Base-by-base conservation (phyloP, 2,329 filamentous ascomycete species). In the Knufia fluminis region DNA sequence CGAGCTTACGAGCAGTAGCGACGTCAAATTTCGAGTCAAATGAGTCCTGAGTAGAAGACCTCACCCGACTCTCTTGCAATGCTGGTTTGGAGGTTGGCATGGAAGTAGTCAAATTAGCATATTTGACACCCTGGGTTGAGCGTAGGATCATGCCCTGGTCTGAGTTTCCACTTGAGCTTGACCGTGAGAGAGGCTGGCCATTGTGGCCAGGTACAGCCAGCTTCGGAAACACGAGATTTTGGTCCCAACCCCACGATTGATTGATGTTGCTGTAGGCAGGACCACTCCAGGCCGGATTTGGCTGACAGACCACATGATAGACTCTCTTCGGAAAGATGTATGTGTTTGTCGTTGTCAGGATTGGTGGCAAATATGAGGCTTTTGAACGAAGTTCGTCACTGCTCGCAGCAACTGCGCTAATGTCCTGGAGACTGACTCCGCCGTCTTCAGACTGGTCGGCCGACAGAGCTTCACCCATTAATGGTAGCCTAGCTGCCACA, bases 11-110 rank as follows among this genome's bases (percentile, higher is more conserved):
- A 43, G 24, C 40, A n/a, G 20, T 31, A 6, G 24, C 40, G 22
- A 43, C 40, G 7, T 43, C 16, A 19, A 43, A 43, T 16, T 31
- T n/a, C 20, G 40, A 28, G 40, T 46, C 44, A n/a, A 46, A 31
- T 10, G 44, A 46, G 19, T 38, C 44, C 17, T 36, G 17, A 35
- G 44, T 36, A 16, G 28, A 33, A 4, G 31, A 14, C 10, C 14
- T 33, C 9, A 23, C 32, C 31, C 31, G 16, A 3, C 16, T 22
- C 8, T 12, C 20, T 36, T 28, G 35, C 16, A 26, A 16, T 20
- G 17, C 32, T 36, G 31, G 24, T 36, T 22, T 38, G n/a, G 44
- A 46, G 8, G 19, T 12, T 43, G 40, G 40, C 12, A 31, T 24
- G 8, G 22, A 38, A 6, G 35, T 38, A 7, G 35, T 16, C 14